Conservation (phyloP, 2,329 filamentous ascomycete species). For the Epichloe sp. region DNA sequence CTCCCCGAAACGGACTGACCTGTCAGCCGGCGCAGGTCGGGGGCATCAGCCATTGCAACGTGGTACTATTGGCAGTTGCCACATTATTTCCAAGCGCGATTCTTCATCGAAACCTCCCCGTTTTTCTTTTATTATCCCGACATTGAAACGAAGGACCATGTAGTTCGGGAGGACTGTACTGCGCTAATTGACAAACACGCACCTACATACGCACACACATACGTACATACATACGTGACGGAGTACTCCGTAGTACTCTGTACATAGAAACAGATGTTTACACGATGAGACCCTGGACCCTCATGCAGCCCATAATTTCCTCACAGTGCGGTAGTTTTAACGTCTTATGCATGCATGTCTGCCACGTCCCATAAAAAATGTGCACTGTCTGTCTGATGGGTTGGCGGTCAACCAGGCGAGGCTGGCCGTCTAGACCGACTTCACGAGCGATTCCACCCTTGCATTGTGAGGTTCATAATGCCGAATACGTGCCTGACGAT, state of each 20-base stretch:
- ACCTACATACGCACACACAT: too few species aligned
- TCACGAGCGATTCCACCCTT: background rate
- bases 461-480: background rate
- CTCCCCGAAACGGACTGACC: too few species aligned
- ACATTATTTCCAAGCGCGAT: too few species aligned
- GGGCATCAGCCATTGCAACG: too few species aligned
- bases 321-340: background rate
- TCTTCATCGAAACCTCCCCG: too few species aligned
- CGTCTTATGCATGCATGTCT: background rate
- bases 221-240: too few species aligned
- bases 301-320: conserved; percentile 3
- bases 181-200: too few species aligned
- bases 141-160: background rate
- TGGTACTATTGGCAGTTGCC: too few species aligned
- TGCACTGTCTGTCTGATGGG: background rate
- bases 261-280: background rate
- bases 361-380: conserved; percentile 2
- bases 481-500: background rate
- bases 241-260: too few species aligned
- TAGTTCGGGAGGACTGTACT: background rate
- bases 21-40: too few species aligned
- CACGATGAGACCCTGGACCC: conserved; percentile 1
- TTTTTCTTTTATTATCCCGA: too few species aligned
- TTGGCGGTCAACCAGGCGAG: conserved; percentile 2
- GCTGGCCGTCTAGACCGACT: background rate